phyloP scores from a whole-genome alignment of 1,284 basidiomycete genomes.

The Cystobasidiaceae sp. region DNA sequence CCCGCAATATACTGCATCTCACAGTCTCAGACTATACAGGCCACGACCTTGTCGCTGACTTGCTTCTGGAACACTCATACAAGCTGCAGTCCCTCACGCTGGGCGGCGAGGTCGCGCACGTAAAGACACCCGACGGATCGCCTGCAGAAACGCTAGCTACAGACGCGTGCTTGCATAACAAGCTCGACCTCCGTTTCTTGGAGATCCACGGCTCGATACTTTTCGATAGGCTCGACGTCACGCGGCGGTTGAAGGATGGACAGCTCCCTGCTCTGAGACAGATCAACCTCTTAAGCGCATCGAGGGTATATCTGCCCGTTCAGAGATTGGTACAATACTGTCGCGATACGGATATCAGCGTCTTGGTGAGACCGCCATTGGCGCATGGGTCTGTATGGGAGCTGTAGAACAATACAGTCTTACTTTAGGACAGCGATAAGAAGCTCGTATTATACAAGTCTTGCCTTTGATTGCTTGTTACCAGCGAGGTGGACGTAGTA shows the following conservation, averaged over 20 bases:
- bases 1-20: not conserved
- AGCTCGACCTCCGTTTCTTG: not conserved
- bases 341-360: constrained; percentile 6
- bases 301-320: constrained; percentile 11
- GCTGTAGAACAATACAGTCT: not conserved
- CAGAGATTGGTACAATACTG: constrained; percentile 13
- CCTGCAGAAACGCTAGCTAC: constrained; percentile 6
- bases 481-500: not conserved
- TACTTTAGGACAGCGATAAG: not conserved
- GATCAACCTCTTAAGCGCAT: constrained; percentile 7
- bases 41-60: constrained; percentile 3
- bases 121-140: not conserved
- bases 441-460: not conserved
- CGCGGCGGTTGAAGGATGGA: not conserved
- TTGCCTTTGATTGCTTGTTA: not conserved
- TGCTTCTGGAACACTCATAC: not conserved
- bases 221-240: constrained; percentile 4
- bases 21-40: constrained; percentile 3
- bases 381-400: not conserved
- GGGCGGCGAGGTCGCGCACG: not conserved
- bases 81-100: constrained; percentile 5
- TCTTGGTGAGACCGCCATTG: not conserved
- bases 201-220: constrained; percentile 13
- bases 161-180: not conserved
- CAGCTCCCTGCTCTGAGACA: constrained; percentile 6